Evolutionary conservation across 2,329 filamentous ascomycete genomes (phyloP), one percentile per base, ranked within the genome.

Genomic region (Neonectria ditissima): DNA sequence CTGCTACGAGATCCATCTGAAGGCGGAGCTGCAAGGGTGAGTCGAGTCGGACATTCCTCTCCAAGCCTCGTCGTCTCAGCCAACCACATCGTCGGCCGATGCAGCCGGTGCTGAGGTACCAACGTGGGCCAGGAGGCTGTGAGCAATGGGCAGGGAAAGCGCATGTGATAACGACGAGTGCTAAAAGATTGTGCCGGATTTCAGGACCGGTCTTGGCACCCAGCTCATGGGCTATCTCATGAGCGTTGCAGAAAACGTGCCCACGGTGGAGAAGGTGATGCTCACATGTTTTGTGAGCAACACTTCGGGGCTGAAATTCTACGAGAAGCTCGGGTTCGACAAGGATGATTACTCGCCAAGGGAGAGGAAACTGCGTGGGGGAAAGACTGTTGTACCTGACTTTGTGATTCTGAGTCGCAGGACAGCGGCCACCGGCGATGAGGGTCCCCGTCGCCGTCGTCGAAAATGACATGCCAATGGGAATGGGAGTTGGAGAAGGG

Each of bases 1-100:
- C 76, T 90, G 92, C 76, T 95, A 94, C 75, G 92, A 95, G 78
- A 87, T 95, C 37, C 92, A 95, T 73, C 83, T 94, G 3, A 77
- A 81, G 39, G 78, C 82, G 1, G 77, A 81, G 1, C 75, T 91
- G 5, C 85, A 87, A 68, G 84, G 89, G 80, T 87, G 76, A 65
- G 79, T 78, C 11, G 47, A 54, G 34, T 44, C 55, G 55, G 30
- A 34, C 53, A 14, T 22, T 51, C n/a, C 20, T 28, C 48, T 22
- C 18, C 16, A 44, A 54, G 52, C 22, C 53, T 52, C 41, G 55
- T 54, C 16, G 34, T 30, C 37, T 51, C 39, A 54, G 22, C 45
- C 57, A 55, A 55, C 47, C 57, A 37, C 47, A 18, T 13, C 3
- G 32, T 41, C 39, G 22, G 32, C 52, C 44, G 45, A 20, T 22